Evolutionary conservation across 2,329 filamentous ascomycete species (phyloP), one percentile per base, ranked within the genome.

Genomic region (Hymenotorrendiella dingleyae): DNA sequence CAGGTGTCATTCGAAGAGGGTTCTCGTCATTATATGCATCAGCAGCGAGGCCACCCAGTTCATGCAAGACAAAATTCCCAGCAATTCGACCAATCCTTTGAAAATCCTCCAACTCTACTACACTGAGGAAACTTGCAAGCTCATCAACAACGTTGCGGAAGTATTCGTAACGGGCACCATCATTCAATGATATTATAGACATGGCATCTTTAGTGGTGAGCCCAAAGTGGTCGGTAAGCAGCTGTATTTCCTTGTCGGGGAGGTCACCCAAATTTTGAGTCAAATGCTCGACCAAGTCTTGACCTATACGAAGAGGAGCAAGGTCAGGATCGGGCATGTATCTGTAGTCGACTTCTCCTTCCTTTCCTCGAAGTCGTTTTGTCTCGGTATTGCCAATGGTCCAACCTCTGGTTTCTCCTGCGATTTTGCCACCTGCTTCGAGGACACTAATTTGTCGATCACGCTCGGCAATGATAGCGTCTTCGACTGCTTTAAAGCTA

Each of bases 241-340:
- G 70, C 24, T 77, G 67, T 2, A 91, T 61, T 43, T 86, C 76
- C 12, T 73, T 68, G 52, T 95, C 89, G 0, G 90, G 88, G 8
- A 85, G 68, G 17, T 77, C 70, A 4, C 87, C 86, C 46, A 95
- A 66, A 0, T 73, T 83, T 1, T 64, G 54, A 16, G 64, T 67
- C 11, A 97, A 69, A 49, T 82, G 71, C 4, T 71, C 59, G 4
- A 96, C 68, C 1, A 97, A 70, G 44, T 86, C 80, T 2, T 72
- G 60, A 6, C 80, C 81, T 47, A 98, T 84, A 2, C 89, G 61
- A 2, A 98, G 71, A 1, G 93, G 88, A 0, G 78, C 75, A 11
- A 98, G 72, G 60, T 98, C 93, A 4, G 93, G 87, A 62, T 98
- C 93, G 0, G 93, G 91, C 91, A 98, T 97, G 61, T 98, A 98